A percentile compares a stretch with the other conserved stretches of the same genome.
Evolutionary conservation across 1,284 basidiomycete species (phyloP).

Genomic region (Thelephora terrestris): DNA sequence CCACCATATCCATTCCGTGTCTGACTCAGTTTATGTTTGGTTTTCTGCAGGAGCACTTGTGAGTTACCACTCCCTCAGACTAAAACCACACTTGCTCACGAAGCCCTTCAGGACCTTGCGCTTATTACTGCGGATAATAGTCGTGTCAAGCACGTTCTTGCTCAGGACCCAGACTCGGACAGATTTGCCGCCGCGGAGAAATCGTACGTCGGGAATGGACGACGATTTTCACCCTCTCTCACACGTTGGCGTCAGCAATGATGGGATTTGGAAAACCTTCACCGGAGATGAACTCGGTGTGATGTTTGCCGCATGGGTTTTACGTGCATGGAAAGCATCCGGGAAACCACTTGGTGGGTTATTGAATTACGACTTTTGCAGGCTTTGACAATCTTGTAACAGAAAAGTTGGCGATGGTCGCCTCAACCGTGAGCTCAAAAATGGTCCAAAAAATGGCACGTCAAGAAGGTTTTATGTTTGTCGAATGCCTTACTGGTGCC

Average conservation of each 20-base stretch:
- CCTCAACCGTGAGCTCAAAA: constrained; percentile 81
- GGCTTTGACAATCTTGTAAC: background rate
- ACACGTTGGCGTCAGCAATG: constrained; percentile 23
- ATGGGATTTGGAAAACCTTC: constrained; percentile 60
- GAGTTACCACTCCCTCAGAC: background rate
- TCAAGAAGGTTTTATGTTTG: constrained; percentile 70
- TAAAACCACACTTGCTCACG: background rate
- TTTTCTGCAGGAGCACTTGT: background rate
- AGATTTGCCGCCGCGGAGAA: constrained; percentile 75
- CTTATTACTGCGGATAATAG: constrained; percentile 44
- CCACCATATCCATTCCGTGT: background rate
- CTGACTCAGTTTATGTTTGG: background rate
- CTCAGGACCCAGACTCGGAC: constrained; percentile 82
- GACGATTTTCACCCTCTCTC: background rate
- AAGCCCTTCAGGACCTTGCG: constrained; percentile 48
- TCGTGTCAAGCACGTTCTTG: constrained; percentile 55
- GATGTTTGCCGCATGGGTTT: constrained; percentile 56
- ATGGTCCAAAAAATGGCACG: constrained; percentile 72
- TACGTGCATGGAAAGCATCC: constrained; percentile 49
- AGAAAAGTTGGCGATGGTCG: constrained; percentile 72
- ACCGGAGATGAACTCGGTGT: constrained; percentile 77
- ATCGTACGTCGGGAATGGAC: constrained; percentile 29
- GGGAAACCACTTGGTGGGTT: constrained; percentile 46
- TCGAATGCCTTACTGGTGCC: constrained; percentile 72
- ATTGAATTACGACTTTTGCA: background rate